Evolutionary conservation across 2,329 filamentous ascomycete species (phyloP).

Genomic region (Parastagonospora avenae): DNA sequence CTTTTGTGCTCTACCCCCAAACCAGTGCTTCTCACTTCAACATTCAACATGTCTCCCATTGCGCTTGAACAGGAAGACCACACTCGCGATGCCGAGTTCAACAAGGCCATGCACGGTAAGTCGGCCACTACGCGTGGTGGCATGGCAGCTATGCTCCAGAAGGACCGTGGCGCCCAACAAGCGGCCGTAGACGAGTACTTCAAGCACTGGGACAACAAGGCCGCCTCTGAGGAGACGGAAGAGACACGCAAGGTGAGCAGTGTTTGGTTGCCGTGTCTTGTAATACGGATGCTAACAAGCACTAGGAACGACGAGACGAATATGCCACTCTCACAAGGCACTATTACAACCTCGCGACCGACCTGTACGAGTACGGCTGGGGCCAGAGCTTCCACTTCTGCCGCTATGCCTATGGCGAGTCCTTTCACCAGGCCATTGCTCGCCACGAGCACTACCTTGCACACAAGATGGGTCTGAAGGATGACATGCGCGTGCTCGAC

Average conservation of each 20-base stretch:
- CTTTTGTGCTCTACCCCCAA: constrained; percentile 4
- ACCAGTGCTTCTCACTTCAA: constrained; percentile 2
- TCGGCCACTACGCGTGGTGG: constrained; percentile 74
- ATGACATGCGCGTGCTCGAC: constrained; percentile 88
- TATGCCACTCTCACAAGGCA: constrained; percentile 94
- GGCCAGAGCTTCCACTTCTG: constrained; percentile 97
- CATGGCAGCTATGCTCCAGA: constrained; percentile 82
- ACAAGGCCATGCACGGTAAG: constrained; percentile 81
- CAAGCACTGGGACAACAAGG: constrained; percentile 94
- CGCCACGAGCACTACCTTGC: constrained; percentile 98
- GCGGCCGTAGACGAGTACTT: constrained; percentile 90
- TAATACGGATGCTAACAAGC: constrained; percentile 20
- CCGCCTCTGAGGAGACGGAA: constrained; percentile 77
- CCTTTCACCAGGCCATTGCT: constrained; percentile 88
- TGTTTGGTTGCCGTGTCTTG: not conserved
- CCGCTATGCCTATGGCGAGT: constrained; percentile 84
- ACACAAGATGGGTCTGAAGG: constrained; percentile 81
- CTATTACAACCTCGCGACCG: constrained; percentile 97
- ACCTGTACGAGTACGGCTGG: constrained; percentile 97
- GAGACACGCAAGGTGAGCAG: constrained; percentile 73
- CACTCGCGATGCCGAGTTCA: constrained; percentile 85
- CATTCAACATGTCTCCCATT: constrained; percentile 56
- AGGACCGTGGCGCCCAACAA: constrained; percentile 78
- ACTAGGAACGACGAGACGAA: constrained; percentile 78
- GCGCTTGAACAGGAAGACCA: constrained; percentile 82